phyloP scores from a whole-genome alignment of 352 stramenopile species.

The Globisporangium alternatum region DNA sequence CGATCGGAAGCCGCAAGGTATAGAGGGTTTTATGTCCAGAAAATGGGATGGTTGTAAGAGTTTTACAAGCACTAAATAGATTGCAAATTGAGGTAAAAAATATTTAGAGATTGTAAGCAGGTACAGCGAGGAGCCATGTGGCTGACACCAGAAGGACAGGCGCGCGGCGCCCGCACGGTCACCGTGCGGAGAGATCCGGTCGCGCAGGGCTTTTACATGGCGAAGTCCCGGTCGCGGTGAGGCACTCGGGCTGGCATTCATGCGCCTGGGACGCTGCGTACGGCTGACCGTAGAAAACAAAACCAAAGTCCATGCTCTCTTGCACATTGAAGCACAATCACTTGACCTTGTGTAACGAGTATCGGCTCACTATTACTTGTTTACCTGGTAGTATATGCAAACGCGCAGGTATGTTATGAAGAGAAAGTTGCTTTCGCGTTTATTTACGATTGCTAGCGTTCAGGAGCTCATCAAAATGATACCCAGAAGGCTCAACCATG shows the following conservation, averaged over 20 bases:
- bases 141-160: neutral
- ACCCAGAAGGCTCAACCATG: no score
- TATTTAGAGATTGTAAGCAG: neutral
- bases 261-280: neutral
- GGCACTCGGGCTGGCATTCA: neutral
- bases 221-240: neutral
- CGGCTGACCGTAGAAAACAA: neutral
- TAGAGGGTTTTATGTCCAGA: neutral
- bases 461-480: no score
- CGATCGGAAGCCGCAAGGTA: neutral
- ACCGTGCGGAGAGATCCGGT: neutral
- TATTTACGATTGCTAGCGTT: no score
- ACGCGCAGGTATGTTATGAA: no score
- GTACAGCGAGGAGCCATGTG: neutral
- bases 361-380: neutral
- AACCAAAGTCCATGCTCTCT: neutral
- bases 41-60: neutral
- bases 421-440: no score
- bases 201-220: constrained; percentile 1
- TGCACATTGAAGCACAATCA: neutral
- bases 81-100: neutral
- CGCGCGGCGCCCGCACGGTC: neutral
- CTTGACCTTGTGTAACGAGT: neutral
- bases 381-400: neutral
- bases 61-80: neutral